Evolutionary conservation across 257 asterid genomes (phyloP).

Genomic region (Lantana camara): DNA sequence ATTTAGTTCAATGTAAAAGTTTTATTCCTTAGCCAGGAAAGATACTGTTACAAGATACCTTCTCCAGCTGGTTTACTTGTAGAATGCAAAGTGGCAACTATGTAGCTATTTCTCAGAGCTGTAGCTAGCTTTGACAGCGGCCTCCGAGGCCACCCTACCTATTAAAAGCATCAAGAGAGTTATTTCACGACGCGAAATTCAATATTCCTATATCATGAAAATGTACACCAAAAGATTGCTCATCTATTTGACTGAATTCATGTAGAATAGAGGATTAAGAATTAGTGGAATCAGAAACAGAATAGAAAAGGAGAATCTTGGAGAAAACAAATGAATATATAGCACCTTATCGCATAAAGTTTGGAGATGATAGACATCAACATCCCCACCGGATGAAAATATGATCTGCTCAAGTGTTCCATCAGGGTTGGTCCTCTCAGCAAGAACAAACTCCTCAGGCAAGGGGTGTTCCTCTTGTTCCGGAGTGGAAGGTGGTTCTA

Average conservation of each 20-base stretch:
- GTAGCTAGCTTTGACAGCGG: slow-evolving; percentile 90
- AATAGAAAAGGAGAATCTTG: slow-evolving; percentile 16
- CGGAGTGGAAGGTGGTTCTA: slow-evolving; percentile 62
- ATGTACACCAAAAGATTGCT: background rate
- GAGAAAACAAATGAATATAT: background rate
- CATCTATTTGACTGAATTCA: background rate
- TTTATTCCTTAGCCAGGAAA: slow-evolving; percentile 22
- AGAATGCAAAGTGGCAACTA: slow-evolving; percentile 90
- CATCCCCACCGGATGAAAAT: slow-evolving; percentile 85
- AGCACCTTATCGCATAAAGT: slow-evolving; percentile 88
- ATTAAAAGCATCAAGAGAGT: slow-evolving; percentile 30
- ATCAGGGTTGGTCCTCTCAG: slow-evolving; percentile 71
- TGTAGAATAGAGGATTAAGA: slow-evolving; percentile 6
- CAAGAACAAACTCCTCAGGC: slow-evolving; percentile 89
- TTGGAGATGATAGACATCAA: slow-evolving; percentile 90
- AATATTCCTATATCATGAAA: background rate
- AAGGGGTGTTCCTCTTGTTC: slow-evolving; percentile 70
- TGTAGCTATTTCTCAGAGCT: slow-evolving; percentile 92
- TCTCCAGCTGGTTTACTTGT: slow-evolving; percentile 59
- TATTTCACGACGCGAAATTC: background rate
- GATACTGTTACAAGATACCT: slow-evolving; percentile 51
- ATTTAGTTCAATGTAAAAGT: background rate
- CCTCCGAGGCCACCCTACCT: slow-evolving; percentile 99
- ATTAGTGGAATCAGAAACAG: slow-evolving; percentile 1
- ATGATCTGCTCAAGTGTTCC: slow-evolving; percentile 83